A percentile compares a stretch with the other conserved stretches of the same genome.
These are phyloP conservation scores for Huntiella moniliformis DNA, from an alignment of 2,329 filamentous ascomycete species.

Conservation along the genomic window DNA sequence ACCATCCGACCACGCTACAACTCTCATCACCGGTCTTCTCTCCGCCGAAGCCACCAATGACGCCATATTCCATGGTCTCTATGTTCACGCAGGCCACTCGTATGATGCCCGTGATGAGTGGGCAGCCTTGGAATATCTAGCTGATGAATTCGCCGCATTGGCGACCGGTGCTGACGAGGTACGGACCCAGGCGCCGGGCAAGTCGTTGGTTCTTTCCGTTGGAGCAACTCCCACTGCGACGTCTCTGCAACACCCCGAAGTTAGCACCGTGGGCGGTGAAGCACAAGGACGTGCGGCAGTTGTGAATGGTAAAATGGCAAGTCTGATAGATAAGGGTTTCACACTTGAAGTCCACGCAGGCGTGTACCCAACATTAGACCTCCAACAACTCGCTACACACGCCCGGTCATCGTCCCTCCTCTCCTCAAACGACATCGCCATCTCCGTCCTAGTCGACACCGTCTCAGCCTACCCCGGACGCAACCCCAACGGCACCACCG, in stretches of 20 bases:
- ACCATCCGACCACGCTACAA: conserved; percentile 24
- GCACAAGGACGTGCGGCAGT: conserved; percentile 17
- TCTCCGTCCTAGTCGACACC: conserved; percentile 55
- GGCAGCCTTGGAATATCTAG: conserved; percentile 38
- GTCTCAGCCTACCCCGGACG: conserved; percentile 46
- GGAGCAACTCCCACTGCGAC: conserved; percentile 62
- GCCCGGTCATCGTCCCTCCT: conserved; percentile 27
- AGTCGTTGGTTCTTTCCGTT: conserved; percentile 41
- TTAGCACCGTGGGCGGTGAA: conserved; percentile 12
- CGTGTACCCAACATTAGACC: conserved; percentile 56
- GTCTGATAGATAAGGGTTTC: conserved; percentile 17
- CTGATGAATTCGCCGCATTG: conserved; percentile 35
- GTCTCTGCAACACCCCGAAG: conserved; percentile 36
- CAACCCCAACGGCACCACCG: conserved; percentile 27
- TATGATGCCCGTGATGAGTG: conserved; percentile 39
- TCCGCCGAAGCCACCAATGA: conserved; percentile 21
- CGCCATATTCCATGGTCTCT: conserved; percentile 41
- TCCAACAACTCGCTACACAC: conserved; percentile 61
- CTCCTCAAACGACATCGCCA: conserved; percentile 38
- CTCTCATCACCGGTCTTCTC: conserved; percentile 28
- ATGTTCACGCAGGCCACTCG: conserved; percentile 55
- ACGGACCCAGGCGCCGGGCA: conserved; percentile 11
- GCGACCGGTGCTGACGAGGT: conserved; percentile 2
- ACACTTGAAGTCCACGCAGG: conserved; percentile 55
- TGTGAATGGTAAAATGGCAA: conserved; percentile 17